Conservation (phyloP, 805 yeast species). For the Isabelozyma rhagii region DNA sequence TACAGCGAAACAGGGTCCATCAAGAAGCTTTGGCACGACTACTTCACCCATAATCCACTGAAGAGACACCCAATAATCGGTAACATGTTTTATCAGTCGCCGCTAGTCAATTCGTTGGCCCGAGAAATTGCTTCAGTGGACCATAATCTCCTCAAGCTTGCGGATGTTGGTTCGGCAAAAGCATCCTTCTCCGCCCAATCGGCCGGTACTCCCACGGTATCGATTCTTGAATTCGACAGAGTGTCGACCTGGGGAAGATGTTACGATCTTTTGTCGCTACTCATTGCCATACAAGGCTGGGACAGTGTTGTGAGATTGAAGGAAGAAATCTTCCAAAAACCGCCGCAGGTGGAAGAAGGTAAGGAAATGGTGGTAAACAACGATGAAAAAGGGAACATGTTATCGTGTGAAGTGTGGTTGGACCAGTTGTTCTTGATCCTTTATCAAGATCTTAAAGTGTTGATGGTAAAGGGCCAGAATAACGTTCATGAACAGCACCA, state of each 20-base stretch:
- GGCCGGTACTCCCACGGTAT: slow-evolving; percentile 19
- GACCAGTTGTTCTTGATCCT: slow-evolving; percentile 69
- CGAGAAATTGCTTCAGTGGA: slow-evolving; percentile 36
- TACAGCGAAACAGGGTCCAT: slow-evolving; percentile 22
- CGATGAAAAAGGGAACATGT: slow-evolving; percentile 12
- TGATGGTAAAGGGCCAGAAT: slow-evolving; percentile 24
- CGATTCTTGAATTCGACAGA: slow-evolving; percentile 29
- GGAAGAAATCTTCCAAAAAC: slow-evolving; percentile 68
- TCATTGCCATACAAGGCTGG: slow-evolving; percentile 79
- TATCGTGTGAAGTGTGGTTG: slow-evolving; percentile 70
- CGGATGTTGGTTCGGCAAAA: slow-evolving; percentile 25
- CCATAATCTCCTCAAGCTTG: slow-evolving; percentile 20
- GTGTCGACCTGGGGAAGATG: slow-evolving; percentile 41
- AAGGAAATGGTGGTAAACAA: slow-evolving; percentile 13
- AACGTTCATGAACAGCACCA: slow-evolving; percentile 21
- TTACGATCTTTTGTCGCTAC: slow-evolving; percentile 66
- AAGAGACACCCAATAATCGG: slow-evolving; percentile 36
- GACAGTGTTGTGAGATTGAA: slow-evolving; percentile 64
- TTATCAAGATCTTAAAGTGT: slow-evolving; percentile 53
- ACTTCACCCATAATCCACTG: slow-evolving; percentile 25
- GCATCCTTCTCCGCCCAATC: slow-evolving; percentile 29
- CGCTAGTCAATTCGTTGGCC: slow-evolving; percentile 29
- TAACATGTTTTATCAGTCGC: slow-evolving; percentile 31
- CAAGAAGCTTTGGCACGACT: slow-evolving; percentile 29
- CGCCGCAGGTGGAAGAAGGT: slow-evolving; percentile 10